A percentile compares a stretch with the other conserved stretches of the same genome.
These are phyloP conservation scores for Spathaspora hagerdaliae DNA, from an alignment of 805 yeast species.

Conservation along the genomic window DNA sequence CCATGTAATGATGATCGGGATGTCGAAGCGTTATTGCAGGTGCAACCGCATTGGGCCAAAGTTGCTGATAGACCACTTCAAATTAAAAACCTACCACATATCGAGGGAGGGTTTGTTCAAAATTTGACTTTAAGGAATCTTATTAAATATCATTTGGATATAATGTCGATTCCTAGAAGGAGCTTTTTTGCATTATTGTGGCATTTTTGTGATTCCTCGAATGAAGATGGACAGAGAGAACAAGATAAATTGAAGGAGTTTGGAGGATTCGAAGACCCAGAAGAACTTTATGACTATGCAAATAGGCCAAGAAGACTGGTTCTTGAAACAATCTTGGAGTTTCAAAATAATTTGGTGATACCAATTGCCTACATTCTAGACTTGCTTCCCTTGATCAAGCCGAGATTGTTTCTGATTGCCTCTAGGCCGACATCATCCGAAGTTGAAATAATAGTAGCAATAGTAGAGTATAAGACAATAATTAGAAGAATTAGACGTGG, in stretches of 20 bases:
- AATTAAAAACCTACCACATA: constrained; percentile 28
- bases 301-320: constrained; percentile 88
- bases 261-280: constrained; percentile 63
- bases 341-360: constrained; percentile 61
- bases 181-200: constrained; percentile 71
- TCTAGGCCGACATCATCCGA: constrained; percentile 42
- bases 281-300: constrained; percentile 87
- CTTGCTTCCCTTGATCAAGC: constrained; percentile 71
- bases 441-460: constrained; percentile 72
- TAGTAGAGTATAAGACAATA: constrained; percentile 83
- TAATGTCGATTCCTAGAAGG: constrained; percentile 77
- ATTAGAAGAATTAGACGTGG: constrained; percentile 75
- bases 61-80: constrained; percentile 59
- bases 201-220: constrained; percentile 53
- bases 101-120: constrained; percentile 60
- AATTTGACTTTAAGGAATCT: constrained; percentile 68
- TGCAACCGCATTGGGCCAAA: constrained; percentile 67
- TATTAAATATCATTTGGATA: constrained; percentile 75
- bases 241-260: constrained; percentile 73
- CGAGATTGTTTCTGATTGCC: constrained; percentile 83
- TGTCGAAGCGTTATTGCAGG: constrained; percentile 61
- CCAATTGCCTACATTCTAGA: constrained; percentile 78
- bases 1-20: constrained; percentile 65
- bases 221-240: constrained; percentile 67
- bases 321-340: constrained; percentile 79